Conservation (phyloP, 164 flowering plant species). For the Liquidambar formosana region DNA sequence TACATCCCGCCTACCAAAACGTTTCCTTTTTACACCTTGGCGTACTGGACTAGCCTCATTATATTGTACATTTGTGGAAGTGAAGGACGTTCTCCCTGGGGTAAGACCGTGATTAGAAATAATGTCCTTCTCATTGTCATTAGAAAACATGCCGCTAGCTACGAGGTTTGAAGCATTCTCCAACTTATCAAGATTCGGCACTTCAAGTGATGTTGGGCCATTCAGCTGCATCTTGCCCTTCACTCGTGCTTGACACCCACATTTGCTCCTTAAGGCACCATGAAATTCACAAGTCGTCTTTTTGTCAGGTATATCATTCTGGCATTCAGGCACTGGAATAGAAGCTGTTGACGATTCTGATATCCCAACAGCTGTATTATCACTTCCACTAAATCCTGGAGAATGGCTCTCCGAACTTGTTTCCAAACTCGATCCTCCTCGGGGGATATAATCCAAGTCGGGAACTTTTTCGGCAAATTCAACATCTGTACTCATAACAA, state of each 20-base stretch:
- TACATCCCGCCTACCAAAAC: constrained; percentile 4
- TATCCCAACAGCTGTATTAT: constrained; percentile 32
- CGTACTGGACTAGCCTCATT: constrained; percentile 3
- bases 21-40: constrained; percentile 4
- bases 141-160: constrained; percentile 22
- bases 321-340: constrained; percentile 29
- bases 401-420: constrained; percentile 44
- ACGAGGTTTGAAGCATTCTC: constrained; percentile 31
- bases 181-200: constrained; percentile 23
- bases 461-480: constrained; percentile 43
- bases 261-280: constrained; percentile 30
- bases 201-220: constrained; percentile 30
- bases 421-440: constrained; percentile 27
- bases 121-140: constrained; percentile 21
- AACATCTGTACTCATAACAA: constrained; percentile 35
- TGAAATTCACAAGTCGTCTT: constrained; percentile 32
- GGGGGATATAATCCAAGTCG: constrained; percentile 32
- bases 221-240: constrained; percentile 34
- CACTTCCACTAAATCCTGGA: constrained; percentile 34
- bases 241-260: constrained; percentile 31
- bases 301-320: constrained; percentile 28
- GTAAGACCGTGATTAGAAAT: constrained; percentile 13
- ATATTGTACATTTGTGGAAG: constrained; percentile 6
- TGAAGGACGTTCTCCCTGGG: constrained; percentile 9
- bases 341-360: constrained; percentile 35